phyloP scores from a whole-genome alignment of 2,329 filamentous ascomycete genomes.

The Neurospora sp. region DNA sequence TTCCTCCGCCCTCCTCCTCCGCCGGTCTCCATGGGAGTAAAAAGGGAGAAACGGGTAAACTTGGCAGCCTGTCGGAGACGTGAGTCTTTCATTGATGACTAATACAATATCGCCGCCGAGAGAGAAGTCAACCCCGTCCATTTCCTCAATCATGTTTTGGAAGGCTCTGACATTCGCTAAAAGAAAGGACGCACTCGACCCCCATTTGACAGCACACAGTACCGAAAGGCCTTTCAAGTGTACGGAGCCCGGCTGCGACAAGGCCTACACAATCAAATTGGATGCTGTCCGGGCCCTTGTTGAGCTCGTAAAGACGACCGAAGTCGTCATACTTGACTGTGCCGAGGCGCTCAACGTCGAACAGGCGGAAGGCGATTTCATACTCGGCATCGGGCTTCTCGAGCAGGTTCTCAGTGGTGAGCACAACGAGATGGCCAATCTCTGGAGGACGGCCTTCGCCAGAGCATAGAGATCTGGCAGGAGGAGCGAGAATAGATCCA shows the following conservation, averaged over 20 bases:
- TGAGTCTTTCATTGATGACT: not conserved
- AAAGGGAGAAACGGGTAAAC: not conserved
- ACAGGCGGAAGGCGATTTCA: slow-evolving; percentile 97
- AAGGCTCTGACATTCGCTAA: slow-evolving; percentile 86
- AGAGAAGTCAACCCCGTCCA: slow-evolving; percentile 73
- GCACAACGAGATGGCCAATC: too few species aligned
- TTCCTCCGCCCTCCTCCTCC: not conserved
- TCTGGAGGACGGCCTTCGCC: too few species aligned
- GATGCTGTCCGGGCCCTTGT: slow-evolving; percentile 55
- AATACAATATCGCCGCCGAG: not conserved
- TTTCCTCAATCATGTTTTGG: slow-evolving; percentile 94
- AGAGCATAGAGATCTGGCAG: too few species aligned
- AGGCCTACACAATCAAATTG: too few species aligned
- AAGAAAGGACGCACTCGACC: too few species aligned
- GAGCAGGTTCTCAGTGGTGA: slow-evolving; percentile 54
- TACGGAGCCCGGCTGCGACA: too few species aligned
- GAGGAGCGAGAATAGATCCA: too few species aligned
- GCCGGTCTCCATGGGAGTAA: not conserved
- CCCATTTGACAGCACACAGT: too few species aligned
- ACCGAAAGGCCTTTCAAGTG: too few species aligned
- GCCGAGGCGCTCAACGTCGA: slow-evolving; percentile 77
- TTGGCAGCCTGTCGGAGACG: slow-evolving; percentile 58
- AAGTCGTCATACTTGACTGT: slow-evolving; percentile 86
- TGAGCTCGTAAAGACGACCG: slow-evolving; percentile 71
- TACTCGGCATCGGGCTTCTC: slow-evolving; percentile 95